Conservation (phyloP, 768 basidiomycete species). For the Pleurotus giganteus region DNA sequence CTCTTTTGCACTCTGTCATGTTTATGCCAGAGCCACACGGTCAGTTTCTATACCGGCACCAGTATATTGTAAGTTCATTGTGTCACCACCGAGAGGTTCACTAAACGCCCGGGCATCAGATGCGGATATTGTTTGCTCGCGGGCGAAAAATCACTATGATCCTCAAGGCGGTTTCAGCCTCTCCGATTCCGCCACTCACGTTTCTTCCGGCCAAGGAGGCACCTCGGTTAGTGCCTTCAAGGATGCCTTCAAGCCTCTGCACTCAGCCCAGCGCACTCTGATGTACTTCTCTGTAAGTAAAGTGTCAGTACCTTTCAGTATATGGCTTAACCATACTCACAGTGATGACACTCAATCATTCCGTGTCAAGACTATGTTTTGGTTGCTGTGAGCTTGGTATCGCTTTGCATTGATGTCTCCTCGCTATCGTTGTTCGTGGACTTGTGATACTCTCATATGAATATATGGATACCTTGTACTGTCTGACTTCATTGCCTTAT, state of each 20-base stretch:
- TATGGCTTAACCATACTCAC: too few species aligned
- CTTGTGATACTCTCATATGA: too few species aligned
- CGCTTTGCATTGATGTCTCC: too few species aligned
- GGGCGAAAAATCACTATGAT: conserved; percentile 80
- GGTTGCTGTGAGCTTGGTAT: too few species aligned
- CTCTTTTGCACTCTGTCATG: conserved; percentile 59
- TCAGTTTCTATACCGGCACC: conserved; percentile 83
- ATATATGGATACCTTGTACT: too few species aligned
- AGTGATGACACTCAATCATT: too few species aligned
- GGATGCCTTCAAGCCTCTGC: conserved; percentile 53
- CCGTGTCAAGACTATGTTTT: too few species aligned
- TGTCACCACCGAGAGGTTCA: not conserved
- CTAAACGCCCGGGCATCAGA: conserved; percentile 2
- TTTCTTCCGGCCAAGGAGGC: conserved; percentile 38
- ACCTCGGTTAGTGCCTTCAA: conserved; percentile 46
- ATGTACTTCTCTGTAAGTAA: conserved; percentile 62
- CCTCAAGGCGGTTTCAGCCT: conserved; percentile 56
- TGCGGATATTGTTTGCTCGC: conserved; percentile 48
- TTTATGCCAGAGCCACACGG: conserved; percentile 71
- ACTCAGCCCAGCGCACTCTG: conserved; percentile 42
- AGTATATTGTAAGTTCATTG: conserved; percentile 61
- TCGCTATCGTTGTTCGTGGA: too few species aligned
- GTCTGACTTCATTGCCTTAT: too few species aligned
- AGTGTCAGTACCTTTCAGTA: conserved; percentile 3
- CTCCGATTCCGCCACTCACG: conserved; percentile 55